Percentiles rank a stretch among this genome's conserved stretches.
phyloP scores from a whole-genome alignment of 305 asterid species.

The Fraxinus latifolia region DNA sequence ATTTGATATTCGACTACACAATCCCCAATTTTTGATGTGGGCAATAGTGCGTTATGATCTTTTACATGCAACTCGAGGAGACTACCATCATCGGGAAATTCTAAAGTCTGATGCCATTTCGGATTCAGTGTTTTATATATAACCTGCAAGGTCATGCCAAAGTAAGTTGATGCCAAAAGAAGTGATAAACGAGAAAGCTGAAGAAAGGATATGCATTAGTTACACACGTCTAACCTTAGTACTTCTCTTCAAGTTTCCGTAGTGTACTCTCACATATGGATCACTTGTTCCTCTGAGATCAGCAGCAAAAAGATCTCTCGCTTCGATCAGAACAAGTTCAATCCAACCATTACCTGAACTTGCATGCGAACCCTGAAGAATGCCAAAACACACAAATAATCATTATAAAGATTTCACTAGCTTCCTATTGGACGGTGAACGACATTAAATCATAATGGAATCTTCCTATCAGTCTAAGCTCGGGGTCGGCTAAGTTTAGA shows the following conservation, averaged over 20 bases:
- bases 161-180: background rate
- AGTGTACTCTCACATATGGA: slow-evolving; percentile 88
- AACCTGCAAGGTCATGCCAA: slow-evolving; percentile 41
- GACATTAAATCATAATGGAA: background rate
- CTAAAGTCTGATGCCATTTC: slow-evolving; percentile 91
- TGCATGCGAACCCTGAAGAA: slow-evolving; percentile 53
- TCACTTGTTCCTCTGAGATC: slow-evolving; percentile 98
- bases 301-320: slow-evolving; percentile 84
- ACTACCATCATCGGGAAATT: slow-evolving; percentile 89
- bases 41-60: slow-evolving; percentile 78
- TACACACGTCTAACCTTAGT: slow-evolving; percentile 60
- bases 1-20: slow-evolving; percentile 85
- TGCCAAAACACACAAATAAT: slow-evolving; percentile 2
- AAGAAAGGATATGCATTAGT: background rate
- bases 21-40: slow-evolving; percentile 78
- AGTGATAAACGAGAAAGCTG: background rate
- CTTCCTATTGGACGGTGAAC: background rate
- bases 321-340: slow-evolving; percentile 90
- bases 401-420: background rate
- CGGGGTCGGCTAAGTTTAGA: background rate
- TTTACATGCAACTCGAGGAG: slow-evolving; percentile 75
- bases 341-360: slow-evolving; percentile 65
- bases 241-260: slow-evolving; percentile 80
- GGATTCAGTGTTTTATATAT: slow-evolving; percentile 72
- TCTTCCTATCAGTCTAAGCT: background rate